These are phyloP conservation scores for Hyphopichia pseudoburtonii DNA, from an alignment of 1,139 yeast species.

Conservation along the genomic window DNA sequence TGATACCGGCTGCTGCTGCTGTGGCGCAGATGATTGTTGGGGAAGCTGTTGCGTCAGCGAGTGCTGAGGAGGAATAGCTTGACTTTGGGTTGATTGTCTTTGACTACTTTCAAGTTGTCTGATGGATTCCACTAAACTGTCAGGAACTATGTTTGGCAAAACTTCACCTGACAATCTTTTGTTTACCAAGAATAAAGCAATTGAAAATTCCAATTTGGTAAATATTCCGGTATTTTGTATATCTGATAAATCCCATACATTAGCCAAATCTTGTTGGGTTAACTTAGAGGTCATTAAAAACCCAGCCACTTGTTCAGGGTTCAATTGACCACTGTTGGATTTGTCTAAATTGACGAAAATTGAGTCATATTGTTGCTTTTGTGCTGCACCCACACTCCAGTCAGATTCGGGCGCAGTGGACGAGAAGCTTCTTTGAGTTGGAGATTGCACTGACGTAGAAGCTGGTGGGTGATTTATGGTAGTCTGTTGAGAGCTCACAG, in stretches of 20 bases:
- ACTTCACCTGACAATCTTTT: conserved; percentile 74
- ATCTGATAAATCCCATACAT: conserved; percentile 94
- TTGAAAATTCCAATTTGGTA: conserved; percentile 78
- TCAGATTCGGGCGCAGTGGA: conserved; percentile 29
- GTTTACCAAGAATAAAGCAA: conserved; percentile 92
- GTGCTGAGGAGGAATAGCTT: conserved; percentile 4
- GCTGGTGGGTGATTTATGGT: conserved; percentile 34
- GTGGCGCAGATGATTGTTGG: conserved; percentile 4
- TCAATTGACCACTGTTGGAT: conserved; percentile 57
- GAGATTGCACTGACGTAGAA: conserved; percentile 9
- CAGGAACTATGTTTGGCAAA: conserved; percentile 71
- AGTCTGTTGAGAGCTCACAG: conserved; percentile 51
- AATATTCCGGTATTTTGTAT: conserved; percentile 84
- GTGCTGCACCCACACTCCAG: conserved; percentile 70
- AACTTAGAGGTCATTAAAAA: conserved; percentile 87
- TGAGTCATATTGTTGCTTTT: conserved; percentile 74
- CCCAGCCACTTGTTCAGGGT: conserved; percentile 81
- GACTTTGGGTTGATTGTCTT: conserved; percentile 23
- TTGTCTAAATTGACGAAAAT: conserved; percentile 80
- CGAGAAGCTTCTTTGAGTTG: conserved; percentile 12
- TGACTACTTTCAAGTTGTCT: conserved; percentile 9
- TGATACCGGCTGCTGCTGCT: conserved; percentile 13
- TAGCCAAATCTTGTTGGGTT: conserved; percentile 80
- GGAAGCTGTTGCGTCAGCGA: not conserved
- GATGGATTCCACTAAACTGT: conserved; percentile 43